These are phyloP conservation scores for Codiaeum variegatum DNA, from an alignment of 441 rosid species.

Conservation along the genomic window DNA sequence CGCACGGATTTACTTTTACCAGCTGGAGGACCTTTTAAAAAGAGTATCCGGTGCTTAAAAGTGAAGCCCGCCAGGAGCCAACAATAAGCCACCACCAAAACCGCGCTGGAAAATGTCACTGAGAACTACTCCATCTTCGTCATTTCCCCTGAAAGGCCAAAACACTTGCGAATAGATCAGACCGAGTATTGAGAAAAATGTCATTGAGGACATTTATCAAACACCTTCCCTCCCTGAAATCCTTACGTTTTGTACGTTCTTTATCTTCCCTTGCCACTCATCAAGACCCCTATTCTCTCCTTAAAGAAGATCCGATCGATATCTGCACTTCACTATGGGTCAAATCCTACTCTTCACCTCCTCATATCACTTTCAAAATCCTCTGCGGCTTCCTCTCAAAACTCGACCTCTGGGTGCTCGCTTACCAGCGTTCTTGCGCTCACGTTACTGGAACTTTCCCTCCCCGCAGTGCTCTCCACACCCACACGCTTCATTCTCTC, in stretches of 20 bases:
- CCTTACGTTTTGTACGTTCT: constrained; percentile 14
- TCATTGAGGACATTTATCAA: constrained; percentile 38
- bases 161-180: neutral
- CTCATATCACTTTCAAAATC: constrained; percentile 46
- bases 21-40: neutral
- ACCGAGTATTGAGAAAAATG: constrained; percentile 18
- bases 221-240: constrained; percentile 31
- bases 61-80: neutral
- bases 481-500: constrained; percentile 57
- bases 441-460: constrained; percentile 81
- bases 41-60: neutral
- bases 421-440: constrained; percentile 85
- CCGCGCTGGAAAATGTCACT: neutral
- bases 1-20: neutral
- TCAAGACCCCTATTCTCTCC: constrained; percentile 56
- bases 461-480: constrained; percentile 74
- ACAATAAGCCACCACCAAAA: neutral
- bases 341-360: constrained; percentile 77
- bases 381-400: constrained; percentile 89
- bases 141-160: neutral
- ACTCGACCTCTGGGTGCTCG: constrained; percentile 88
- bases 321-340: constrained; percentile 79
- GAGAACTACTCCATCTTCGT: neutral
- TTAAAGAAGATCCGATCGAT: constrained; percentile 78
- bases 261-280: constrained; percentile 38